phyloP scores from a whole-genome alignment of 345 rosid species.

The Salix dunnii region DNA sequence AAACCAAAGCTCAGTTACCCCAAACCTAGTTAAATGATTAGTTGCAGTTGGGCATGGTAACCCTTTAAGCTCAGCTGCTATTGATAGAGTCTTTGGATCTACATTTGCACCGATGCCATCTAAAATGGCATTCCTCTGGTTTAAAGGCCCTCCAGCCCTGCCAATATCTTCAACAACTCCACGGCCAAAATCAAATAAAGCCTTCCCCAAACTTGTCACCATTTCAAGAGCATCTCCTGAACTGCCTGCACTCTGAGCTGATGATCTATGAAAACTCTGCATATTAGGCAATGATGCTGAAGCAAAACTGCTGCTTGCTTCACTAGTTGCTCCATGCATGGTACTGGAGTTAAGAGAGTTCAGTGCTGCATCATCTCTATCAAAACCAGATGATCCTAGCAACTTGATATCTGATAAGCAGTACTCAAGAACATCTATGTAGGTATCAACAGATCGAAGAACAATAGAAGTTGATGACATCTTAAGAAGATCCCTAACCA shows the following conservation, averaged over 20 bases:
- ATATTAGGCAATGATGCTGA: constrained; percentile 28
- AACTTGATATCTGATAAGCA: constrained; percentile 82
- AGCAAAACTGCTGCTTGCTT: constrained; percentile 35
- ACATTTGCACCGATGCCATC: constrained; percentile 34
- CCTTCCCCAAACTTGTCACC: constrained; percentile 87
- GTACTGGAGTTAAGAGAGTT: constrained; percentile 22
- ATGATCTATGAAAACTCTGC: constrained; percentile 25
- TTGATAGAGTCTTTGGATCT: constrained; percentile 46
- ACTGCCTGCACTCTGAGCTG: constrained; percentile 46
- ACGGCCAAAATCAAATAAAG: constrained; percentile 86
- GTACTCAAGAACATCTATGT: constrained; percentile 82
- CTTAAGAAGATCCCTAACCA: constrained; percentile 84
- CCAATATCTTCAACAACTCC: constrained; percentile 93
- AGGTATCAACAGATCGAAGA: constrained; percentile 82
- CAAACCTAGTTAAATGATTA: constrained; percentile 61
- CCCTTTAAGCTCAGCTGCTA: constrained; percentile 64
- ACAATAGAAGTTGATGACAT: constrained; percentile 58
- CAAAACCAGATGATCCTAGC: constrained; percentile 31
- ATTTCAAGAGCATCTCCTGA: constrained; percentile 96
- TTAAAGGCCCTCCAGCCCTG: constrained; percentile 50
- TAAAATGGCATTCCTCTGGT: constrained; percentile 29
- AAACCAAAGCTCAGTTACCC: constrained; percentile 73
- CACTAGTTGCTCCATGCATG: constrained; percentile 25
- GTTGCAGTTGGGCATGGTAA: constrained; percentile 87
- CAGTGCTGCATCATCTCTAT: constrained; percentile 26